phyloP scores from a whole-genome alignment of 768 basidiomycete species.

The Tulasnella sp. region DNA sequence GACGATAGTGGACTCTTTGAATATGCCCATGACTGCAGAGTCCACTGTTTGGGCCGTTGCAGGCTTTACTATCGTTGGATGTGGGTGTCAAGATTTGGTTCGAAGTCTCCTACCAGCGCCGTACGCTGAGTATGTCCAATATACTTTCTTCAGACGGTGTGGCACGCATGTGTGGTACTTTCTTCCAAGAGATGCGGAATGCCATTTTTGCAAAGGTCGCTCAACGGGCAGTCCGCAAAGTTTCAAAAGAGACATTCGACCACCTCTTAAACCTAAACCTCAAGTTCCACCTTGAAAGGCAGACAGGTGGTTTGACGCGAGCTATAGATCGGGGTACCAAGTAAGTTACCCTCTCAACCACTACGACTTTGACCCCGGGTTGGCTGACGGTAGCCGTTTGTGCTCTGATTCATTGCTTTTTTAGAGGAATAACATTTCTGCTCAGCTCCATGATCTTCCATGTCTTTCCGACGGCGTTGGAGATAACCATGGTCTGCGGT shows the following conservation, averaged over 20 bases:
- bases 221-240: constrained; percentile 86
- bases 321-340: constrained; percentile 98
- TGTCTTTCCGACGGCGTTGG: constrained; percentile 89
- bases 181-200: constrained; percentile 87
- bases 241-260: constrained; percentile 90
- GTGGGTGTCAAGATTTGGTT: constrained; percentile 50
- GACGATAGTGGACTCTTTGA: constrained; percentile 76
- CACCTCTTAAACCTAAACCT: constrained; percentile 86
- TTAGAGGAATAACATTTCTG: constrained; percentile 91
- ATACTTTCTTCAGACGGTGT: constrained; percentile 69
- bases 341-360: constrained; percentile 34
- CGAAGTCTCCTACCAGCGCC: neutral
- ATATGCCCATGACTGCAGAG: constrained; percentile 61
- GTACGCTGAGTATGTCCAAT: too few relatives aligned
- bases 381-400: neutral
- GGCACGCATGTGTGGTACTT: constrained; percentile 78
- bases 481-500: constrained; percentile 94
- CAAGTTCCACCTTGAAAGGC: constrained; percentile 82
- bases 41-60: constrained; percentile 86
- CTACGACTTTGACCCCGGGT: too few relatives aligned
- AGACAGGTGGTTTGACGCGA: constrained; percentile 90
- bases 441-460: constrained; percentile 89
- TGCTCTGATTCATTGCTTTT: neutral
- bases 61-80: constrained; percentile 83
- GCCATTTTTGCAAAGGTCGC: constrained; percentile 95